Evolutionary conservation across 495 filamentous ascomycete genomes (phyloP), one percentile per base, ranked within the genome.

Genomic region (Trichoderma erinaceum): DNA sequence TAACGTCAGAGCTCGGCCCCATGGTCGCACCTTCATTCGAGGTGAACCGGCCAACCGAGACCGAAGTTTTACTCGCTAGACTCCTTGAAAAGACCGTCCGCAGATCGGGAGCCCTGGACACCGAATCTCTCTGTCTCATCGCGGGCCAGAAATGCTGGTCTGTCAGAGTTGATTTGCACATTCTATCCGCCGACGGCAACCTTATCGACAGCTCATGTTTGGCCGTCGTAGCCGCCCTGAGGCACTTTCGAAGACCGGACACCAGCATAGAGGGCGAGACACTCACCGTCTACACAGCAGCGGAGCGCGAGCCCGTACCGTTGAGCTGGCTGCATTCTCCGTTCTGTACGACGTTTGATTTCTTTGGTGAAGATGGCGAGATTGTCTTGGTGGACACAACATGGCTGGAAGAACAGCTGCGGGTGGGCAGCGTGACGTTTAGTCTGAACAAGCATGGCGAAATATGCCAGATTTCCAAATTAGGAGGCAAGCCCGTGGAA

Each of bases 21-120:
- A 93, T 99, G 89, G 88, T 90, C 27, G 93, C 92, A 35, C 93
- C 95, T 15, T 87, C 90, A 32, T 96, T 96, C 83, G 93, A 97
- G 76, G 85, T 89, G 71, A 90, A 90, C 76, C 84, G 92, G 82
- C 89, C 88, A 67, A 90, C 87, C 66, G 90, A 93, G 65, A 85
- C 87, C 44, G 95, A 99, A 80, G 80, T 90, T 1, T 85, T 95
- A 66, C 87, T 97, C 56, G 90, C 93, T 12, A 88, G 93, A 46
- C 83, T 93, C 64, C 89, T 99, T 44, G 95, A 99, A 78, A 93
- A 96, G 72, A 88, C 96, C 18, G 87, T 99, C 69, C 94, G 96
- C 35, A 91, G 94, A 63, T 96, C 92, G 8, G 87, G 87, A 69
- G 95, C 95, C 12, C 84, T 99, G 29, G 93, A 97, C 74, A 97